phyloP scores from a whole-genome alignment of 441 rosid species.

The Rhodomyrtus psidioides region DNA sequence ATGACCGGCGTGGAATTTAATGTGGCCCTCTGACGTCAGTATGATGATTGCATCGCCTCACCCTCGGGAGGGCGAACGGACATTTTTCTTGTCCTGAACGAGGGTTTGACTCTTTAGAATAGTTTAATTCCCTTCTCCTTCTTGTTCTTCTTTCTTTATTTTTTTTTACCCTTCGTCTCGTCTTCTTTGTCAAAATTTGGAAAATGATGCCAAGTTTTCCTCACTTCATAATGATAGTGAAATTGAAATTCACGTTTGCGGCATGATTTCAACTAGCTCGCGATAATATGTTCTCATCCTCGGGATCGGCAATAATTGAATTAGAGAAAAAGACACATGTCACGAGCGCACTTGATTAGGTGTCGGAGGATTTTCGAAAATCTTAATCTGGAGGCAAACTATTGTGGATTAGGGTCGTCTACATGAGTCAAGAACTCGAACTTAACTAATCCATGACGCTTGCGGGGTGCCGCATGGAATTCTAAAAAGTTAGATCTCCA shows the following conservation, averaged over 20 bases:
- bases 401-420: no score
- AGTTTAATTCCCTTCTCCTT: not conserved
- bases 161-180: not conserved
- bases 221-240: not conserved
- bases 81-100: not conserved
- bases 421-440: not conserved
- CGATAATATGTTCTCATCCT: not conserved
- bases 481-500: not conserved
- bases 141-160: accelerated
- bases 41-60: not conserved
- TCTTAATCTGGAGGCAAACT: accelerated
- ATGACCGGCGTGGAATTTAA: not conserved
- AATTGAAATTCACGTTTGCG: not conserved
- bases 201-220: not conserved
- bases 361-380: not conserved
- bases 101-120: not conserved
- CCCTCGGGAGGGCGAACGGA: not conserved
- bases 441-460: not conserved
- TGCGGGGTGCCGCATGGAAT: accelerated
- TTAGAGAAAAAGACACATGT: not conserved
- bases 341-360: not conserved
- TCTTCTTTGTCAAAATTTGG: not conserved
- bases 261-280: not conserved
- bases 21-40: not conserved
- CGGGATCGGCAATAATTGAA: not conserved